A percentile compares a stretch with the other conserved stretches of the same genome.
phyloP scores from a whole-genome alignment of 345 rosid genomes.

The Syzygium oleosum region DNA sequence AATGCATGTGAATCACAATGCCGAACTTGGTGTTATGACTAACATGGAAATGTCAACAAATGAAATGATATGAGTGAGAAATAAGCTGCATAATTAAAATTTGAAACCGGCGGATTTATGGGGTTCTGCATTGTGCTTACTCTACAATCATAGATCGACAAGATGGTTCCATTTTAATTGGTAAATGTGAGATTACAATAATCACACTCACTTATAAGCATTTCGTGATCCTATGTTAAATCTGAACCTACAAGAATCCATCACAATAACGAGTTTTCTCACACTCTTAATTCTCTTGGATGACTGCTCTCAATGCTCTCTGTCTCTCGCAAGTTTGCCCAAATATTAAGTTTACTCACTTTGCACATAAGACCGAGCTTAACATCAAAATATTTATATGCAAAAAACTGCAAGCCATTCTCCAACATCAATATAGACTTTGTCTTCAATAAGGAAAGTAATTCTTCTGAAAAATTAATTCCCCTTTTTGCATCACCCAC shows the following conservation, averaged over 20 bases:
- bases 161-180: background rate
- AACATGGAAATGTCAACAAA: background rate
- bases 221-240: background rate
- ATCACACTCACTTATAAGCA: background rate
- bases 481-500: background rate
- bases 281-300: background rate
- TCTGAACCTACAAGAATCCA: background rate
- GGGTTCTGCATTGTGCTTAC: background rate
- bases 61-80: background rate
- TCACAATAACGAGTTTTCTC: background rate
- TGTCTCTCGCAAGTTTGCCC: no score
- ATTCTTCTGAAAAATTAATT: background rate
- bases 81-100: no score
- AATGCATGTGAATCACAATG: background rate
- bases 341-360: no score
- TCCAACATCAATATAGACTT: background rate
- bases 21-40: background rate
- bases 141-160: background rate
- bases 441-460: background rate
- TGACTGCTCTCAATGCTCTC: no score
- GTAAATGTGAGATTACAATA: background rate
- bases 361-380: no score
- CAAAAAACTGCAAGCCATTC: background rate
- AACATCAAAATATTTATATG: background rate
- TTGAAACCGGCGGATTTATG: background rate